These are phyloP conservation scores for Phytophthora ohioensis DNA, from an alignment of 352 stramenopile genomes.

Conservation along the genomic window DNA sequence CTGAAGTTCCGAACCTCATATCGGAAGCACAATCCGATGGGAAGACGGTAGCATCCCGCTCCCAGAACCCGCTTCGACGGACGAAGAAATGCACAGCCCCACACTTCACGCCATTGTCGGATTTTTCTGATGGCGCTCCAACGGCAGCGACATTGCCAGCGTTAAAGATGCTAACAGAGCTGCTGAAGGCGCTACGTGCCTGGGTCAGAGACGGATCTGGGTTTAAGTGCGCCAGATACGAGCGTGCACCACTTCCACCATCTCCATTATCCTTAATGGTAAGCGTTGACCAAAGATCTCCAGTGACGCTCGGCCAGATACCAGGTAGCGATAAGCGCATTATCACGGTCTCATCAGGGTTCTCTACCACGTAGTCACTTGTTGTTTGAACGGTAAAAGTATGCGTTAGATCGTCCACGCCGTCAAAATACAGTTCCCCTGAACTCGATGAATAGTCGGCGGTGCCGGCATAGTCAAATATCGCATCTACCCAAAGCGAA, in stretches of 20 bases:
- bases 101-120: conserved; percentile 44
- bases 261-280: conserved; percentile 93
- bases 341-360: conserved; percentile 91
- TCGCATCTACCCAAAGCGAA: conserved; percentile 77
- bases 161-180: conserved; percentile 68
- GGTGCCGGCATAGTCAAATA: conserved; percentile 91
- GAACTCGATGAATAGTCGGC: conserved; percentile 90
- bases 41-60: conserved; percentile 63
- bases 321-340: conserved; percentile 92
- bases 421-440: conserved; percentile 74
- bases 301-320: conserved; percentile 92
- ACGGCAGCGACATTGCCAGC: conserved; percentile 75
- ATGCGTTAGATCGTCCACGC: conserved; percentile 47
- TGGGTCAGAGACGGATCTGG: conserved; percentile 44
- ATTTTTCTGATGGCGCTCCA: conserved; percentile 62
- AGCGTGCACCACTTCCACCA: conserved; percentile 80
- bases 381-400: conserved; percentile 89
- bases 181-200: conserved; percentile 53
- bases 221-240: conserved; percentile 69
- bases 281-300: conserved; percentile 88
- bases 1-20: conserved; percentile 72
- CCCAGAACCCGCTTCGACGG: conserved; percentile 70
- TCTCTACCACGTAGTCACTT: conserved; percentile 91
- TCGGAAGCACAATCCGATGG: conserved; percentile 52
- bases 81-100: conserved; percentile 80